phyloP scores from a whole-genome alignment of 148 eudicot species.

The Vaccinium myrtillus region DNA sequence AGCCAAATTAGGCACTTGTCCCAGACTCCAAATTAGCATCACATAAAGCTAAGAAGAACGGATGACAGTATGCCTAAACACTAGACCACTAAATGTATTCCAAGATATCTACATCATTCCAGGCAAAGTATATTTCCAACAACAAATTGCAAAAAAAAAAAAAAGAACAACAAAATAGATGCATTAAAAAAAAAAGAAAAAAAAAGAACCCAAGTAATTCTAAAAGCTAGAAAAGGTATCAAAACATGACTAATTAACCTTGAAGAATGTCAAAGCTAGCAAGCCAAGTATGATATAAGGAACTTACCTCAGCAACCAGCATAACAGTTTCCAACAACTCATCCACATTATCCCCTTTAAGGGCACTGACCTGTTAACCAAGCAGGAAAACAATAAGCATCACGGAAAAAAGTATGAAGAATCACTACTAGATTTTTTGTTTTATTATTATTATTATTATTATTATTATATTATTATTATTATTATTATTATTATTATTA shows the following conservation, averaged over 20 bases:
- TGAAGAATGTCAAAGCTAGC: conserved; percentile 14
- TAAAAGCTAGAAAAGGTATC: conserved; percentile 1
- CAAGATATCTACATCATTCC: conserved; percentile 6
- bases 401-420: background rate
- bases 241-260: background rate
- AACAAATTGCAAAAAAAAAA: background rate
- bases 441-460: too few species aligned
- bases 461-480: too few species aligned
- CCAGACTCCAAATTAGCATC: background rate
- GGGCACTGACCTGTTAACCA: conserved; percentile 86
- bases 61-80: conserved; percentile 2
- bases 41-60: background rate
- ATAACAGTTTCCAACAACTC: conserved; percentile 87
- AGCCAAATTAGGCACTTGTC: background rate
- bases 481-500: too few species aligned
- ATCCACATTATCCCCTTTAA: conserved; percentile 84
- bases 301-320: conserved; percentile 95
- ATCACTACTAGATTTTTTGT: background rate
- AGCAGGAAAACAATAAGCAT: conserved; percentile 12
- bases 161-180: background rate
- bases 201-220: background rate
- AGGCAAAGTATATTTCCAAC: background rate
- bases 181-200: background rate
- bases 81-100: background rate
- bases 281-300: background rate